These are phyloP conservation scores for Aspergillus pseudotamarii DNA, from an alignment of 2,329 filamentous ascomycete species.

Conservation along the genomic window DNA sequence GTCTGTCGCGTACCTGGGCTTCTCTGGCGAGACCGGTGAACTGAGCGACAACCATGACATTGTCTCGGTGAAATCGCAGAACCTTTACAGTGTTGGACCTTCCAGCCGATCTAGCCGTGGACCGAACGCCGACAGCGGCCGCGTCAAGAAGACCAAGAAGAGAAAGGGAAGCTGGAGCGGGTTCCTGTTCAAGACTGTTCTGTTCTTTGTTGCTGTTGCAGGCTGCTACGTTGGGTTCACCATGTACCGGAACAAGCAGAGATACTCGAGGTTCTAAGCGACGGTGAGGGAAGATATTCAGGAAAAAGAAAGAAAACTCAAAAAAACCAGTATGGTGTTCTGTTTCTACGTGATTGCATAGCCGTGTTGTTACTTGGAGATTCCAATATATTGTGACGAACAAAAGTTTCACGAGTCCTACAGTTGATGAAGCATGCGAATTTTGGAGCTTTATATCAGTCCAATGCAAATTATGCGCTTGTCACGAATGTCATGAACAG, in stretches of 20 bases:
- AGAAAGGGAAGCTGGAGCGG: conserved; percentile 61
- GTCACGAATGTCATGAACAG: background rate
- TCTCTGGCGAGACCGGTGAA: conserved; percentile 82
- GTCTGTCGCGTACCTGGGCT: conserved; percentile 65
- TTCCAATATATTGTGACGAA: conserved; percentile 18
- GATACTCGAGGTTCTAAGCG: conserved; percentile 44
- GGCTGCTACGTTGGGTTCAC: conserved; percentile 87
- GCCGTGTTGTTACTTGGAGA: conserved; percentile 22
- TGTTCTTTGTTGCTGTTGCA: conserved; percentile 70
- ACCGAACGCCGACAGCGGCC: conserved; percentile 25
- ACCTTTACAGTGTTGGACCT: conserved; percentile 69
- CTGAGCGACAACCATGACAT: conserved; percentile 98
- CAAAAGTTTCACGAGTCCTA: conserved; percentile 12
- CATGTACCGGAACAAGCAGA: conserved; percentile 69
- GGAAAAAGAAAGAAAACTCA: conserved; percentile 12
- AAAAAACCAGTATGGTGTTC: conserved; percentile 14
- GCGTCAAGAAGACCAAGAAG: conserved; percentile 25
- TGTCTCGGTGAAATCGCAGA: conserved; percentile 80
- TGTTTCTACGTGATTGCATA: conserved; percentile 23
- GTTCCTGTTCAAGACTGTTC: conserved; percentile 79
- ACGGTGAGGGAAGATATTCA: background rate
- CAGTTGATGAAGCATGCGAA: background rate
- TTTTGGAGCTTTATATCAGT: background rate
- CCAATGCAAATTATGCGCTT: background rate
- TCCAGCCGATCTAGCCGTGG: conserved; percentile 23